A percentile compares a stretch with the other conserved stretches of the same genome.
Evolutionary conservation across 345 rosid species (phyloP).

Genomic region (Salix koriyanagi): DNA sequence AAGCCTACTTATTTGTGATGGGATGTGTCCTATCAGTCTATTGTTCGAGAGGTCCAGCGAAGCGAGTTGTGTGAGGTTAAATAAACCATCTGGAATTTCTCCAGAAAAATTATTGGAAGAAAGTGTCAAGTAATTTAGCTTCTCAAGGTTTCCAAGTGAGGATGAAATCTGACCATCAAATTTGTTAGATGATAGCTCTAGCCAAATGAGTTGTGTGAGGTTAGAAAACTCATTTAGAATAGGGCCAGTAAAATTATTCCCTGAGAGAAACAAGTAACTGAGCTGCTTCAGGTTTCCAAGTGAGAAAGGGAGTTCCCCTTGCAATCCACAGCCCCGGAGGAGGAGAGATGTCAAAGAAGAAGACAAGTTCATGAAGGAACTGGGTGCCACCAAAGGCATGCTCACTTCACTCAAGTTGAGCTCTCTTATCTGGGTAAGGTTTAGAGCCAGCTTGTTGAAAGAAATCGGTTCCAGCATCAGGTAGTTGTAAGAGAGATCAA

Average conservation of each 20-base stretch:
- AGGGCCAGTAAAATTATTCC: too few species aligned
- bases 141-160: too few species aligned
- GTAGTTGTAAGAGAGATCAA: not conserved
- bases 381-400: conserved; percentile 2
- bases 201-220: rapidly evolving
- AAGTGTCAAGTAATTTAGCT: rapidly evolving
- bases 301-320: conserved; percentile 10
- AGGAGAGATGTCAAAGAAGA: conserved; percentile 2
- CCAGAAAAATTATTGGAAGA: too few species aligned
- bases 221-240: too few species aligned
- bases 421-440: not conserved
- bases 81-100: too few species aligned
- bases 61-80: too few species aligned
- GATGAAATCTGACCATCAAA: too few species aligned
- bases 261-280: rapidly evolving
- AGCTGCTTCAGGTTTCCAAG: too few species aligned
- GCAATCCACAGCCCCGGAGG: not conserved
- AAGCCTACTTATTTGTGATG: too few species aligned
- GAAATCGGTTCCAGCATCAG: not conserved
- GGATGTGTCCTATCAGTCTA: too few species aligned
- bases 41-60: too few species aligned
- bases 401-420: not conserved
- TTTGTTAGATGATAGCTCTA: too few species aligned
- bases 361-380: conserved; percentile 3
- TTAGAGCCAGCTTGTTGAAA: not conserved